Evolutionary conservation across 768 basidiomycete species (phyloP), one percentile per base, ranked within the genome.

Genomic region (Pisolithus albus): DNA sequence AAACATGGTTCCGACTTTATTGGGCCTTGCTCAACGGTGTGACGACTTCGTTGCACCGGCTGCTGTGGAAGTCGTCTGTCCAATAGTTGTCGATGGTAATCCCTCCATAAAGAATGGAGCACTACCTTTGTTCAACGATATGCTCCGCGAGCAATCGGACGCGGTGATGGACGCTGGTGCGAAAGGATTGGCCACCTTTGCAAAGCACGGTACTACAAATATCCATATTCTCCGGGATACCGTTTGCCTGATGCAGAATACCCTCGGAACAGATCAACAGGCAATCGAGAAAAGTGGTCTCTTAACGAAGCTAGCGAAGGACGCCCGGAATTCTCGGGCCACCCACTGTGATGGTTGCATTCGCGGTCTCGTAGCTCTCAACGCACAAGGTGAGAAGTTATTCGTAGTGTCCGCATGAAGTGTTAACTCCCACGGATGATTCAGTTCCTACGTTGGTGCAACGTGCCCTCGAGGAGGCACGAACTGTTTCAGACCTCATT

Each of bases 1-100:
- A 0, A 44, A 47, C 1, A 56, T 49, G 1, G 21, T 61, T 5
- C 37, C 50, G 8, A 57, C 56, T 0, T 56, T 67, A 37, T 46
- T 64, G 45, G 61, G 47, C 32, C 42, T 67, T 10, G 46, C 57
- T 38, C 52, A 51, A 26, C 50, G 52, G n/a, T 55, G 34, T 28
- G 66, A 68, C 34, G 62, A 68, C 41, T 64, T 62, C 32, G 65
- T 66, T 7, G 56, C 65, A 18, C 64, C 64, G 2, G 60, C 60
- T 15, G 66, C 66, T 10, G 56, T 51, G 3, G 62, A 56, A 16
- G 60, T 61, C 1, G 52, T 66, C 21, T 62, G 64, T 21, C 52
- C 56, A 16, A 53, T 66, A 18, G 60, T 60, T 13, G 49, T 39
- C 28, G 60, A 67, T n/a, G 49, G 65, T 66, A 28, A 23, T n/a